Evolutionary conservation across 2,329 filamentous ascomycete species (phyloP), one percentile per base, ranked within the genome.

Genomic region (Aspergillus terreus): DNA sequence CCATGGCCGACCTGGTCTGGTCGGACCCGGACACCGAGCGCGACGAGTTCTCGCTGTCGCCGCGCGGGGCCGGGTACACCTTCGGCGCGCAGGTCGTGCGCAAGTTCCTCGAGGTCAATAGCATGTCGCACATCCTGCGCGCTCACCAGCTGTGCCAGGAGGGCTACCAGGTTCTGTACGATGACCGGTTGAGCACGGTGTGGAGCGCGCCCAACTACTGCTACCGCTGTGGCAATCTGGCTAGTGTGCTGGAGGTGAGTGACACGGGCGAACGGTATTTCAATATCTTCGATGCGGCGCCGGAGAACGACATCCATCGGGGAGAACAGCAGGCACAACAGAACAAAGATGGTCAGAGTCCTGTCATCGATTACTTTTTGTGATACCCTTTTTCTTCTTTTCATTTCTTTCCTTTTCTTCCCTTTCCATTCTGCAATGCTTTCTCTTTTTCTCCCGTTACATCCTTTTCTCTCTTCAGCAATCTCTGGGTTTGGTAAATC

Each of bases 1-100:
- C 94, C 32, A 99, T 99, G 94, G 94, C 94, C n/a, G 94, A 99
- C 71, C 78, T 99, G 4, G 94, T 99, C 30, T 99, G 94, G 94
- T 96, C 91, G 17, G 94, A 99, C 69, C 94, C 94, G 0, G 94
- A 99, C 69, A 87, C 90, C n/a, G 94, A 99, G 63, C 83, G 92
- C 51, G 94, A 99, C 73, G 94, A 99, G 71, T 99, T 99, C 73
- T 95, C 89, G 6, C 82, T 99, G 14, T 95, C 89, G 6, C 94
- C 94, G 2, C 83, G 94, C 56, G 94, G 94, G 41, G 94, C 94
- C 17, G 94, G 94, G 21, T 99, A 99, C 71, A 97, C 92, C 0
- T 99, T 99, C 69, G 94, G 94, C 50, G 91, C 92, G 6, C 94
- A 97, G 71, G 94, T 99, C 14, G 94, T 99, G 47, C 95, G 92